Base-by-base conservation (phyloP, 2,329 filamentous ascomycete species). In the Pyrenophora seminiperda region DNA sequence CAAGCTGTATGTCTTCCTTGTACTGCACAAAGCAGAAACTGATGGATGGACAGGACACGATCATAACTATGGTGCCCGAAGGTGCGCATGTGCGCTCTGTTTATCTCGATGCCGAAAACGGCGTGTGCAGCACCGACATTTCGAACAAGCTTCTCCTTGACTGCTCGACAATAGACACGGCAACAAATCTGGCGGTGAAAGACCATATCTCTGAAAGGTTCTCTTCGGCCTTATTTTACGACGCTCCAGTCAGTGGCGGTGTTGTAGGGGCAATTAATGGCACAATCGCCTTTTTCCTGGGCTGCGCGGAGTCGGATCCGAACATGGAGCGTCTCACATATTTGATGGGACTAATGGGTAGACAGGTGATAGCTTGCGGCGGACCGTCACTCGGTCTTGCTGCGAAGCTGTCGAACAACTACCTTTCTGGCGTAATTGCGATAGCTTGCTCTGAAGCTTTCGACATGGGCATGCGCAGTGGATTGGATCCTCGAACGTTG, bases 331-430 rank as follows among this genome's bases (percentile, higher is more conserved):
- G 69, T 5, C 64, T 84, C 6, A 71, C 67, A n/a, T 51, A 62
- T 15, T 59, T 85, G 4, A 67, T 83, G 19, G 55, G 69, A 10
- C 66, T 78, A 33, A 83, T 85, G 79, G 83, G 82, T 20, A 74
- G 73, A 36, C 72, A 79, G 42, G 69, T 83, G 32, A 79, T 85
- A 41, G 73, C 81, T 4, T 85, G 83, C 56, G 83, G 83, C 3
- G 81, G 77, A 0, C 76, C 80, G 0, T 79, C 78, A 0, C 73
- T 84, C 0, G 82, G 83, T 0, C 75, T 86, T 3, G 78, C 81
- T 0, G 81, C 83, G 0, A 86, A 85, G 66, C 69, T 85, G 5
- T 82, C 77, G 46, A 86, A 86, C 62, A 86, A 86, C 59, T 86
- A 86, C 64, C 75, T 80, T 40, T 83, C 79, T 0, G 82, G 81